Evolutionary conservation across 176 grass and related monocot species (phyloP), one percentile per base, ranked within the genome.

Genomic region (Pontederia crassipes): DNA sequence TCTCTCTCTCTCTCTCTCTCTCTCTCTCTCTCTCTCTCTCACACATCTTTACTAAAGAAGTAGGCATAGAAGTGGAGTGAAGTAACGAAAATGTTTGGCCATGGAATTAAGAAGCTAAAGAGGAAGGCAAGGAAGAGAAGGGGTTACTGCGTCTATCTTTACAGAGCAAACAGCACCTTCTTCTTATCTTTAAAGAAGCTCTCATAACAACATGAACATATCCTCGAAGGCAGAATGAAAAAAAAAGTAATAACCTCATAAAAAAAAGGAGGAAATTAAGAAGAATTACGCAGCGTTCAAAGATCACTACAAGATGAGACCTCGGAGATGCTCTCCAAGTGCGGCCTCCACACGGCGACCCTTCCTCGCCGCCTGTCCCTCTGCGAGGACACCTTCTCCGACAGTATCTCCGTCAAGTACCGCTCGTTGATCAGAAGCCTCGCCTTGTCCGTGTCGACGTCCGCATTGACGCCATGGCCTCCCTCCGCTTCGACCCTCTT

Each of bases 241-340:
- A 61, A 53, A 24, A 46, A 48, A 1, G 12, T 32, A 56, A 29
- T 52, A 40, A 40, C 32, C 32, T 40, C 32, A 7, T 40, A 40
- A 40, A 40, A 58, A 27, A 10, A n/a, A n/a, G n/a, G 27, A 8
- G 51, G 13, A 57, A 70, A 46, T 35, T 49, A 75, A 81, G 73
- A 73, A 57, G 69, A 66, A 58, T 10, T 16, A 14, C 48, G n/a
- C 58, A 32, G 74, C 79, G 74, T 77, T 95, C 86, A 95, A 71
- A 95, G 82, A 80, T 88, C 89, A 77, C 81, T 40, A 77, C 81
- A 1, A 40, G 32, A 40, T 40, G 32, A 52, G 48, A 50, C 78
- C 78, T 96, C 92, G 62, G 83, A 89, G 78, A 96, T 96, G 78
- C 92, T 96, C 77, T 96, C 92, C 46, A 96, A 74, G 79, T 88